phyloP scores from a whole-genome alignment of 192 early-diverging fungal species.

The Tieghemiomyces parasiticus region DNA sequence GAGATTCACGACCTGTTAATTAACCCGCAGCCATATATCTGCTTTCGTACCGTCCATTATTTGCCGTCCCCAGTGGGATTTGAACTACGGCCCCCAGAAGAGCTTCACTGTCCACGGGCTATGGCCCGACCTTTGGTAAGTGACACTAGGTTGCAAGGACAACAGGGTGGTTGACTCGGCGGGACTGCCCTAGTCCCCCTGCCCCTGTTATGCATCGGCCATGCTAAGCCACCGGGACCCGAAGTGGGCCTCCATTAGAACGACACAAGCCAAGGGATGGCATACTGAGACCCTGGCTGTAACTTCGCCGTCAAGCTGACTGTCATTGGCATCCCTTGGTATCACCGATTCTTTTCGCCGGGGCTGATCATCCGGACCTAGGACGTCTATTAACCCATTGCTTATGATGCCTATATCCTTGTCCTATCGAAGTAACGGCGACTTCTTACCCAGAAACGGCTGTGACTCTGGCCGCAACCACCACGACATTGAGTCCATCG shows the following conservation, averaged over 20 bases:
- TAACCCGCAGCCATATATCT: background rate
- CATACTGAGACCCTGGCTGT: background rate
- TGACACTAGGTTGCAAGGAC: background rate
- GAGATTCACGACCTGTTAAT: background rate
- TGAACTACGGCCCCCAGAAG: slow-evolving; percentile 16
- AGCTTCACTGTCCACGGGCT: slow-evolving; percentile 30
- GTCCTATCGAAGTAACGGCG: slow-evolving; percentile 9
- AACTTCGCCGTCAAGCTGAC: background rate
- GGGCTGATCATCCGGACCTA: background rate
- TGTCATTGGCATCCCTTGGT: background rate
- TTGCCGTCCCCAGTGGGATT: slow-evolving; percentile 13
- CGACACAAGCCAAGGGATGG: background rate
- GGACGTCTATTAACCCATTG: background rate
- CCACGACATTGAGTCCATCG: slow-evolving; percentile 7
- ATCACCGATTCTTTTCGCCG: background rate
- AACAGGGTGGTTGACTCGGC: background rate
- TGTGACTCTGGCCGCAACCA: slow-evolving; percentile 1
- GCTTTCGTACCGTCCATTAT: background rate
- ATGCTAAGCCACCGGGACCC: too few species aligned
- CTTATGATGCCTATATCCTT: background rate
- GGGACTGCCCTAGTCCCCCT: too few species aligned
- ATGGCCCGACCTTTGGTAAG: slow-evolving; percentile 27
- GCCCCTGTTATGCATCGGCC: too few species aligned
- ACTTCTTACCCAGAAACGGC: background rate
- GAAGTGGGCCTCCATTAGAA: too few species aligned